These are phyloP conservation scores for Epichloe coenophiala DNA, from an alignment of 2,329 filamentous ascomycete genomes.

Conservation along the genomic window DNA sequence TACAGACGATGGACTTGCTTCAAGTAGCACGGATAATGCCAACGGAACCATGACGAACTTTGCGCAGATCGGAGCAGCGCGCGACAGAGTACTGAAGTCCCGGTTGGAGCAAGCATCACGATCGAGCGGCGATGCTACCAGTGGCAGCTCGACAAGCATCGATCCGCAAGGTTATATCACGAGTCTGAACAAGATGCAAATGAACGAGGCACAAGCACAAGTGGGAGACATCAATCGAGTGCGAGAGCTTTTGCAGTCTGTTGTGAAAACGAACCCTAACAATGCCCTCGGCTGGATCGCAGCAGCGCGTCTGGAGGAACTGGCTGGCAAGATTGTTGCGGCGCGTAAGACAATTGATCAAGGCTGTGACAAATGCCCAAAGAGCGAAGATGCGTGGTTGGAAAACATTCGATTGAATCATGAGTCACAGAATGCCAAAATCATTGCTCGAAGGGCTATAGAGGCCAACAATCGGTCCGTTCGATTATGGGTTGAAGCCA, in stretches of 20 bases:
- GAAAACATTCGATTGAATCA: slow-evolving; percentile 84
- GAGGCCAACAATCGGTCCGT: slow-evolving; percentile 84
- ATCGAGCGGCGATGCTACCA: slow-evolving; percentile 48
- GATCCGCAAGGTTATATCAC: slow-evolving; percentile 95
- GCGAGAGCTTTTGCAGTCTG: slow-evolving; percentile 81
- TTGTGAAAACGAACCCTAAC: slow-evolving; percentile 91
- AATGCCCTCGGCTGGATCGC: slow-evolving; percentile 96
- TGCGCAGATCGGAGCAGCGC: slow-evolving; percentile 87
- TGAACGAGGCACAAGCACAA: slow-evolving; percentile 66
- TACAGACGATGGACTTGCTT: slow-evolving; percentile 57
- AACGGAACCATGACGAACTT: slow-evolving; percentile 98
- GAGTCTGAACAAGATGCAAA: slow-evolving; percentile 68
- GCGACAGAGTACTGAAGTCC: slow-evolving; percentile 93
- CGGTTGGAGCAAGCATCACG: slow-evolving; percentile 79
- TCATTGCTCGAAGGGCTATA: slow-evolving; percentile 88
- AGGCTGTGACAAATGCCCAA: slow-evolving; percentile 82
- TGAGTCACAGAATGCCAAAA: slow-evolving; percentile 82
- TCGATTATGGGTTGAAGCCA: slow-evolving; percentile 85
- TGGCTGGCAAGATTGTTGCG: slow-evolving; percentile 81
- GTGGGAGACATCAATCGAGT: slow-evolving; percentile 94
- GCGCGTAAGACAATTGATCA: slow-evolving; percentile 78
- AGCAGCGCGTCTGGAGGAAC: slow-evolving; percentile 78
- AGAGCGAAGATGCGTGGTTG: slow-evolving; percentile 89
- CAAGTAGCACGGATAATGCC: slow-evolving; percentile 28
- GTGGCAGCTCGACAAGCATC: slow-evolving; percentile 78